These are phyloP conservation scores for Podila epicladia DNA, from an alignment of 192 early-diverging fungal genomes.

Conservation along the genomic window DNA sequence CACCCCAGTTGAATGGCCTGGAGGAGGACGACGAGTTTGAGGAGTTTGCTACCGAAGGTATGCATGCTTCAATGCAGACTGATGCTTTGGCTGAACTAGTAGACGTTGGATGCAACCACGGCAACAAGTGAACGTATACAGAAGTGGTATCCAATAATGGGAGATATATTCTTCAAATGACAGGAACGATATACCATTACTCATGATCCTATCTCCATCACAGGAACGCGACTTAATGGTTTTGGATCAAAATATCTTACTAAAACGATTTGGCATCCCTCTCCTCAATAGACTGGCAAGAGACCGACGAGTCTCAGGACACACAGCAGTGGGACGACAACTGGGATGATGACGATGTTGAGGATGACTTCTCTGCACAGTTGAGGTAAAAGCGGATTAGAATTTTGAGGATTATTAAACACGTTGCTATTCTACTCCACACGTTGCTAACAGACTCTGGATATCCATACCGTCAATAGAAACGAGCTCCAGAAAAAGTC, in stretches of 20 bases:
- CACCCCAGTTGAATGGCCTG: slow-evolving; percentile 71
- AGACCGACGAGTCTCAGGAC: slow-evolving; percentile 80
- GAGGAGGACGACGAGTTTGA: slow-evolving; percentile 97
- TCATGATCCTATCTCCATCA: too few relatives aligned
- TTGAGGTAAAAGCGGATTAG: slow-evolving; percentile 55
- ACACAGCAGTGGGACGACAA: slow-evolving; percentile 85
- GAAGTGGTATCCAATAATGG: too few relatives aligned
- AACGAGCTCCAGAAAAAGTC: slow-evolving; percentile 1
- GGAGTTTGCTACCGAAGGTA: slow-evolving; percentile 89
- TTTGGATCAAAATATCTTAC: too few relatives aligned
- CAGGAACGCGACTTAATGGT: too few relatives aligned
- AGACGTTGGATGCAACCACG: too few relatives aligned
- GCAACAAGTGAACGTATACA: too few relatives aligned
- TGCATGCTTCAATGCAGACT: too few relatives aligned
- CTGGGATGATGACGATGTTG: slow-evolving; percentile 93
- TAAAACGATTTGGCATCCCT: background rate
- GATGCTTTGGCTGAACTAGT: too few relatives aligned
- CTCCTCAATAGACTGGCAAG: slow-evolving; percentile 77
- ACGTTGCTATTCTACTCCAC: background rate
- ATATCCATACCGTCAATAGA: background rate
- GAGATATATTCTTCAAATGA: too few relatives aligned
- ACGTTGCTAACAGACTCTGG: background rate
- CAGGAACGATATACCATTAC: too few relatives aligned
- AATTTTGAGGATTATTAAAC: background rate
- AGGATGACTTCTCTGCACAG: slow-evolving; percentile 94